Conservation (phyloP, 495 filamentous ascomycete genomes). For the Penicillium ucsense region DNA sequence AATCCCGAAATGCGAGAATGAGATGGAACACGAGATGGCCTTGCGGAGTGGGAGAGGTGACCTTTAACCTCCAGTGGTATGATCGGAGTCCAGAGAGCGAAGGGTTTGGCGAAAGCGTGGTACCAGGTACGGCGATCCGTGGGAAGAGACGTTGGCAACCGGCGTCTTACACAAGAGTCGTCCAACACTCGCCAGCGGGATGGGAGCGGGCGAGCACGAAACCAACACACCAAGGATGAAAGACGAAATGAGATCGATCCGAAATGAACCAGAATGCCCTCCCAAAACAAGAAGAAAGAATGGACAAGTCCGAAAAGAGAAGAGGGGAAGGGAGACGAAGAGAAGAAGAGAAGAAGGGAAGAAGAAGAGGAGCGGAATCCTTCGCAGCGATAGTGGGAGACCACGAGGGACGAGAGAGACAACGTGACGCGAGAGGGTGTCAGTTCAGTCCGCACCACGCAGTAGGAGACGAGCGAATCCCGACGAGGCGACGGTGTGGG, state of each 20-base stretch:
- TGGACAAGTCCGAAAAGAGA: conserved; percentile 1
- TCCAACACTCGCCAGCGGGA: no score
- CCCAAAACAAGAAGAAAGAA: background rate
- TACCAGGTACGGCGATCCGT: conserved; percentile 7
- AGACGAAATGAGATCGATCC: background rate
- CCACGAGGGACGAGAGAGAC: no score
- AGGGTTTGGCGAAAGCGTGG: conserved; percentile 7
- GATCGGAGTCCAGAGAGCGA: conserved; percentile 8
- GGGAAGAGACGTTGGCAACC: conserved; percentile 1
- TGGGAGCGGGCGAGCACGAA: no score
- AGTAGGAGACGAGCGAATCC: no score
- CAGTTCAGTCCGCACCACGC: no score
- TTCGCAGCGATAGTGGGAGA: no score
- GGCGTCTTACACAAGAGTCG: no score
- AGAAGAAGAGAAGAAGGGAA: conserved; percentile 1
- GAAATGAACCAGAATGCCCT: background rate
- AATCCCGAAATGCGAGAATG: background rate
- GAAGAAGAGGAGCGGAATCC: background rate
- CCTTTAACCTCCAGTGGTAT: conserved; percentile 20
- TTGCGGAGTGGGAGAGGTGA: background rate
- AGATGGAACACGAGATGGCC: no score
- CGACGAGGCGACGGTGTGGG: background rate
- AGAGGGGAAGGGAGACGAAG: conserved; percentile 4
- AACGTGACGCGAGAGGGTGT: no score
- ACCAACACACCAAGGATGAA: background rate